Evolutionary conservation across 2,329 filamentous ascomycete genomes (phyloP), one percentile per base, ranked within the genome.

Genomic region (Orbilia ellipsospora): DNA sequence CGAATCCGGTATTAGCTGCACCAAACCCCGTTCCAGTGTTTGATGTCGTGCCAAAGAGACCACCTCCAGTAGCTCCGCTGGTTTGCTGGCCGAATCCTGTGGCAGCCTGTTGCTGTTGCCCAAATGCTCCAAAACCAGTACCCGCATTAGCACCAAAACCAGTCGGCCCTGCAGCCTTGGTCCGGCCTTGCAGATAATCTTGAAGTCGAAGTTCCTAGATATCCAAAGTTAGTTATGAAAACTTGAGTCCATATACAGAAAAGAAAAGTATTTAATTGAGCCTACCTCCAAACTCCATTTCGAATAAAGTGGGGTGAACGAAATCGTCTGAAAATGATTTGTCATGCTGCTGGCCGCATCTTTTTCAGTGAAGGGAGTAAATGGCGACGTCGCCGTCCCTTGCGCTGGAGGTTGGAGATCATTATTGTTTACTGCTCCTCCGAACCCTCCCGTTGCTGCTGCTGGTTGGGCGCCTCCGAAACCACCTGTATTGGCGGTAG

Each of bases 141-240:
- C 55, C 18, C 13, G 36, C 4, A 18, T 20, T 59, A 8, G 81
- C 51, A 16, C 86, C 86, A 77, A 87, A 87, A 2, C 83, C 82
- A 6, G 82, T 77, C 62, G 80, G 83, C 45, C 72, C 72, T 44
- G 72, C 51, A 10, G 72, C 64, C 50, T 75, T 75, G 1, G 90
- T 73, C 94, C 64, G 89, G 60, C 94, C 94, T 82, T 94, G 91
- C 73, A 90, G 88, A 82, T 99, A 99, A 82, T 99, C 95, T 54
- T 89, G 92, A 76, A 96, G 83, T 80, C 92, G 87, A 64, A 95
- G 83, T 82, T 95, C 90, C 80, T 92, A 62, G 10, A 50, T 52
- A 52, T 52, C 2, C 48, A 16, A 55, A 40, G 45, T 78, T 51
- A 79, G 68, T 10, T 20, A 55, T 54, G 52, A 26, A 69, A 54